These are phyloP conservation scores for Dunaliella salina DNA, from an alignment of 163 green algal species.

Conservation along the genomic window DNA sequence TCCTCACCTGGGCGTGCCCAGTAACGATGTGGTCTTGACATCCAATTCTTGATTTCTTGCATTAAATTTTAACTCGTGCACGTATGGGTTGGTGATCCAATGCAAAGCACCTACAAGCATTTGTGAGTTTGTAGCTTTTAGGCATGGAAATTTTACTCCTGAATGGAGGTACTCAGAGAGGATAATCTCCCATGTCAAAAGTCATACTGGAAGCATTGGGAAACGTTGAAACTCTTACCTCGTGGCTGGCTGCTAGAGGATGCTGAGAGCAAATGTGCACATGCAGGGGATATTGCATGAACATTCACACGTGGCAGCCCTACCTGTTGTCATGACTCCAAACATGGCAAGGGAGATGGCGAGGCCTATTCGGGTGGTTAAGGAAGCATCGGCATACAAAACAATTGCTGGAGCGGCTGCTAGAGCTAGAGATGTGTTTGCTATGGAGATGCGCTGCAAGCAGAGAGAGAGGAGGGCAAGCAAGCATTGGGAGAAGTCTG, in stretches of 20 bases:
- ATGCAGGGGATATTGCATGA: no score
- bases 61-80: constrained; percentile 27
- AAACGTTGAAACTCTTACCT: no score
- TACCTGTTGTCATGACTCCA: constrained; percentile 26
- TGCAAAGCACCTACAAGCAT: constrained; percentile 22
- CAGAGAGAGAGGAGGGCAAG: not conserved
- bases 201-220: no score
- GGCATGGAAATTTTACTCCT: not conserved
- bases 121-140: not conserved
- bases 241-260: no score
- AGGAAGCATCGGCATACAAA: constrained; percentile 18
- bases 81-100: constrained; percentile 32
- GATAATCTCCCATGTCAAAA: no score
- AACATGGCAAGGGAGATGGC: constrained; percentile 20
- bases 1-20: constrained; percentile 8
- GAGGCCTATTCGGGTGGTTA: constrained; percentile 18
- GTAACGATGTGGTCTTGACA: constrained; percentile 18
- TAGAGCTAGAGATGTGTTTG: constrained; percentile 22
- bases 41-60: constrained; percentile 8
- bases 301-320: not conserved
- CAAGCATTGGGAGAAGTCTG: no score
- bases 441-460: constrained; percentile 27
- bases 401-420: constrained; percentile 28
- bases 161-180: no score
- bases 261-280: no score